Evolutionary conservation across 768 basidiomycete species (phyloP).

Genomic region (Lactarius vividus): DNA sequence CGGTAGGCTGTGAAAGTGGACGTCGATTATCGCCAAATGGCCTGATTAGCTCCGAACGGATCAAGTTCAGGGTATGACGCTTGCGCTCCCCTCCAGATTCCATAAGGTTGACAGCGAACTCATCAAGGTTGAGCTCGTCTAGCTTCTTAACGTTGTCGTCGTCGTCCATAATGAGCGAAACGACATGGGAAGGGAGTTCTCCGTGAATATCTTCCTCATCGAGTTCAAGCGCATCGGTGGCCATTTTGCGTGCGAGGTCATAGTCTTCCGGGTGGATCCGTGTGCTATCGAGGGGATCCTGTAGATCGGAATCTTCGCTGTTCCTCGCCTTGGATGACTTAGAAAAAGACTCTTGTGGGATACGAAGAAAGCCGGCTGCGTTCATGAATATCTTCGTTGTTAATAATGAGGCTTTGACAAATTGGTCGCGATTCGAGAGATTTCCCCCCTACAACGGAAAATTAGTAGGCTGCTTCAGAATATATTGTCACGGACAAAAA

Average conservation of each 20-base stretch:
- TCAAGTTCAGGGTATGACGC: slow-evolving; percentile 84
- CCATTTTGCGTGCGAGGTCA: slow-evolving; percentile 97
- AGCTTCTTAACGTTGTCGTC: slow-evolving; percentile 75
- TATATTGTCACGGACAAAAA: slow-evolving; percentile 23
- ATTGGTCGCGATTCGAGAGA: slow-evolving; percentile 82
- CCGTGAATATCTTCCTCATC: slow-evolving; percentile 96
- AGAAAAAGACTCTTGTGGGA: slow-evolving; percentile 65
- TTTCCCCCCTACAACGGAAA: slow-evolving; percentile 67
- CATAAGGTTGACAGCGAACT: slow-evolving; percentile 91
- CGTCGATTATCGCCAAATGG: slow-evolving; percentile 78
- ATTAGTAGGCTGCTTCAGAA: slow-evolving; percentile 8
- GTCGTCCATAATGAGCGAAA: slow-evolving; percentile 83
- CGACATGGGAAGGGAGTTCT: slow-evolving; percentile 87
- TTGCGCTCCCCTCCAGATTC: slow-evolving; percentile 82
- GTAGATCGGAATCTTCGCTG: slow-evolving; percentile 62
- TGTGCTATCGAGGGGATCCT: slow-evolving; percentile 91
- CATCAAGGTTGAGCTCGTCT: slow-evolving; percentile 88
- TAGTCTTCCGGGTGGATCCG: slow-evolving; percentile 98
- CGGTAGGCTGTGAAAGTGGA: slow-evolving; percentile 57
- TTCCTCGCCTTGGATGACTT: slow-evolving; percentile 60
- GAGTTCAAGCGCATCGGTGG: slow-evolving; percentile 93
- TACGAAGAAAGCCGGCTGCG: slow-evolving; percentile 87
- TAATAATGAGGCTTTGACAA: slow-evolving; percentile 75
- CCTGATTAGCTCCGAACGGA: slow-evolving; percentile 77
- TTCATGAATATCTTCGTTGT: slow-evolving; percentile 91